These are phyloP conservation scores for Neofusicoccum laricinum DNA, from an alignment of 2,329 filamentous ascomycete species.

Conservation along the genomic window DNA sequence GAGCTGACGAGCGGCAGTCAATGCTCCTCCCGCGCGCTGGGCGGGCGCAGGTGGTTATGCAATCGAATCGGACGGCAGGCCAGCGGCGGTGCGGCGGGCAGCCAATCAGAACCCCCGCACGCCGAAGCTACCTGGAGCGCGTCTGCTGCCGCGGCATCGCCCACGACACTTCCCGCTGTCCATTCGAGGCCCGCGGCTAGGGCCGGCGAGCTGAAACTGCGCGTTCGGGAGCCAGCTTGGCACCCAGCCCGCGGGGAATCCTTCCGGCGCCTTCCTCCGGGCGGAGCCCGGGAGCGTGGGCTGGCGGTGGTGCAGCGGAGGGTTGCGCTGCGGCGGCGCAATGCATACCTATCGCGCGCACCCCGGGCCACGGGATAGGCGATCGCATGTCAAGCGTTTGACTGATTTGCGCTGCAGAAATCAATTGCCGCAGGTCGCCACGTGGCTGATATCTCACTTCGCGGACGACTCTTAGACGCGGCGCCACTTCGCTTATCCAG, in stretches of 20 bases:
- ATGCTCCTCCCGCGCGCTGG: not conserved
- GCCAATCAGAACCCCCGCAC: slow-evolving; percentile 9
- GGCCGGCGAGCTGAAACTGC: not conserved
- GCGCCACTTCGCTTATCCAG: not conserved
- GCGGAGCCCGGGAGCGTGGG: too few species aligned
- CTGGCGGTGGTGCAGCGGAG: too few species aligned
- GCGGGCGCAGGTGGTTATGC: not conserved
- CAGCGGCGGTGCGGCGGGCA: not conserved
- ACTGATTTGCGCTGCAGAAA: not conserved
- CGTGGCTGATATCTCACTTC: not conserved
- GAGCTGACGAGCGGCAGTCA: not conserved
- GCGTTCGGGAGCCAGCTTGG: not conserved
- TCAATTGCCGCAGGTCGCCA: not conserved
- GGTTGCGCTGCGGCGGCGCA: too few species aligned
- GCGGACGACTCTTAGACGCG: not conserved
- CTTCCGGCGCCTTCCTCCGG: not conserved
- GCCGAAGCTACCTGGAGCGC: slow-evolving; percentile 9
- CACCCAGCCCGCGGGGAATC: not conserved
- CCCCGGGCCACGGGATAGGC: too few species aligned
- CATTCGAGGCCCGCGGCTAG: too few species aligned
- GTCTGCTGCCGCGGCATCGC: too few species aligned
- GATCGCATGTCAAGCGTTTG: not conserved
- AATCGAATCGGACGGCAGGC: not conserved
- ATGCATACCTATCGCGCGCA: too few species aligned
- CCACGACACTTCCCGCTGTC: too few species aligned